A percentile compares a stretch with the other conserved stretches of the same genome.
Conservation (phyloP, 2,329 filamentous ascomycete species). For the Whalleya microplaca region DNA sequence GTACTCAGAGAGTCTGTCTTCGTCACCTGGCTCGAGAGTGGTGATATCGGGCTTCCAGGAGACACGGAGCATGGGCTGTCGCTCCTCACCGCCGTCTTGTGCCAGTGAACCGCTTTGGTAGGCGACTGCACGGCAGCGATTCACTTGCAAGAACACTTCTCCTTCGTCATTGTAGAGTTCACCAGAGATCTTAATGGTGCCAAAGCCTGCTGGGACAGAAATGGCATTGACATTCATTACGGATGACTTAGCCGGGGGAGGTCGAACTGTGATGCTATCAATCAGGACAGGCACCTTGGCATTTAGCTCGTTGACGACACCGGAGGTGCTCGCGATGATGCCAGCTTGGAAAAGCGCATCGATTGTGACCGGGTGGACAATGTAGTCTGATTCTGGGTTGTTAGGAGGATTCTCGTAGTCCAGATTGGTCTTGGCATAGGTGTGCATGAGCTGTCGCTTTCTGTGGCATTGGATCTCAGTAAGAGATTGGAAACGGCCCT, state of each 20-base stretch:
- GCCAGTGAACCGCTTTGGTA: slow-evolving; percentile 4
- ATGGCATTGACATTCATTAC: not conserved
- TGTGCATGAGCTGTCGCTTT: slow-evolving; percentile 10
- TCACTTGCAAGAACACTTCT: slow-evolving; percentile 9
- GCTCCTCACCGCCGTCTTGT: slow-evolving; percentile 11
- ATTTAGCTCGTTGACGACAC: not conserved
- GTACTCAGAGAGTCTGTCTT: not conserved
- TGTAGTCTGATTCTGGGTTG: slow-evolving; percentile 12
- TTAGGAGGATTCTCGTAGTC: not conserved
- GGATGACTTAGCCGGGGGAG: not conserved
- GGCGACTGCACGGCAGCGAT: slow-evolving; percentile 1
- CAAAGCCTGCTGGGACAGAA: not conserved
- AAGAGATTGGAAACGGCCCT: not conserved
- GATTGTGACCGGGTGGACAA: slow-evolving; percentile 14
- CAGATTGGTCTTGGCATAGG: slow-evolving; percentile 1
- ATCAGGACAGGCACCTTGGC: not conserved
- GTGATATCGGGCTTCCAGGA: slow-evolving; percentile 18
- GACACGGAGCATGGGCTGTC: slow-evolving; percentile 16
- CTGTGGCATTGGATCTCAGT: slow-evolving; percentile 1
- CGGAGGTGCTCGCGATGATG: slow-evolving; percentile 5
- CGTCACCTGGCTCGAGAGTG: slow-evolving; percentile 1
- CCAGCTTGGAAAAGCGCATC: slow-evolving; percentile 10
- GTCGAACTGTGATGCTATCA: slow-evolving; percentile 6
- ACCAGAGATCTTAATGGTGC: not conserved
- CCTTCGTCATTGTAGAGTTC: slow-evolving; percentile 4